Evolutionary conservation across 768 basidiomycete species (phyloP), one percentile per base, ranked within the genome.

Genomic region (Boletus rufocinnamomeus): DNA sequence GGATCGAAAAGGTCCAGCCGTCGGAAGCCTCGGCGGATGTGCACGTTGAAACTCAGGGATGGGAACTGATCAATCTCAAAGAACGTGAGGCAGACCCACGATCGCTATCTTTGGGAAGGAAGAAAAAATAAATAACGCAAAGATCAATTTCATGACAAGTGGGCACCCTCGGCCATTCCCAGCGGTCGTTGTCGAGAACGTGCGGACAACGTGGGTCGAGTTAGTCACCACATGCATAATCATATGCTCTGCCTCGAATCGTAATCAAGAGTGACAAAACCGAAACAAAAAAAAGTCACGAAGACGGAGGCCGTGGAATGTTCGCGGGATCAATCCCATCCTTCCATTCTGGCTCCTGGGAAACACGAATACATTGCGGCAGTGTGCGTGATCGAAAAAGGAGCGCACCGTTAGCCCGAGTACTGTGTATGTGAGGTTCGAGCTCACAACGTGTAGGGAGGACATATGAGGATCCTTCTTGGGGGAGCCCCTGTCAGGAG

Each of bases 281-380:
- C 19, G 5, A 21, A 43, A 11, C 9, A 13, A 43, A 21, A 61
- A 40, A 50, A 51, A 43, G 38, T 32, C 1, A 27, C n/a, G 11
- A 41, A 13, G 51, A 9, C 38, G 50, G 52, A 48, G n/a, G 47
- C 43, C 40, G 38, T 60, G 13, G 32, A 28, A 35, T 38, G 28
- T 30, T 64, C 46, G 49, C 56, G 53, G 62, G 52, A 64, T 60
- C 28, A 38, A 57, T 41, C 11, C 2, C 25, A 17, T 27, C 21
- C 56, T 64, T 66, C 51, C 52, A 67, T 60, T 59, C 65, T 35
- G 47, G 30, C 28, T 14, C 40, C 45, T 58, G 56, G 48, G 63
- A 66, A 61, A 48, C 25, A 45, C 37, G 51, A 17, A 23, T 21
- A 7, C 27, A 27, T 16, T 37, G 35, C 35, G 50, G 53, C 35